Evolutionary conservation across 257 asterid genomes (phyloP).

Genomic region (Scutellaria minor): DNA sequence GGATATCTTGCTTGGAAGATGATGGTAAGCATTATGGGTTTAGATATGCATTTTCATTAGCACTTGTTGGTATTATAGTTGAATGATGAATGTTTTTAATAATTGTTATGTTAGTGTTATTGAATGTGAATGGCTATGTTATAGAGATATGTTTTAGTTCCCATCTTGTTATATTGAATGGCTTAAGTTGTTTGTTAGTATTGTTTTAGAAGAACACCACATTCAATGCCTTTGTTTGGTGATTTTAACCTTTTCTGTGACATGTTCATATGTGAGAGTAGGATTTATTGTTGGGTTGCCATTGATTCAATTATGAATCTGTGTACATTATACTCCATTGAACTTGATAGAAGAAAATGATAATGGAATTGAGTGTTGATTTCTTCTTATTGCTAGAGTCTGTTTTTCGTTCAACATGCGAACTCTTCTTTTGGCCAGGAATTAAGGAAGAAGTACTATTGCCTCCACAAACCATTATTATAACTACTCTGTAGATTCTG

Average conservation of each 20-base stretch:
- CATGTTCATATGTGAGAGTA: neutral
- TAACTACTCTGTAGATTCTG: neutral
- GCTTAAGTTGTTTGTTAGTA: conserved; percentile 2
- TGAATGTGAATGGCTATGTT: neutral
- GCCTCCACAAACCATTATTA: neutral
- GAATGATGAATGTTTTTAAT: conserved; percentile 7
- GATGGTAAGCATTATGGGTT: conserved; percentile 66
- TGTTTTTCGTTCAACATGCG: neutral
- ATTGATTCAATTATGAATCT: neutral
- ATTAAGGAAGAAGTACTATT: neutral
- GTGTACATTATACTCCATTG: conserved; percentile 13
- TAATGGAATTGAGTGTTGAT: neutral
- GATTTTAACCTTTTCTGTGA: neutral
- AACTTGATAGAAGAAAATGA: neutral
- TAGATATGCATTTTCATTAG: neutral
- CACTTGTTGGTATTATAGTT: neutral
- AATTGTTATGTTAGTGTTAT: conserved; percentile 23
- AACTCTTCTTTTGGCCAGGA: conserved; percentile 25
- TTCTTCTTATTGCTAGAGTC: neutral
- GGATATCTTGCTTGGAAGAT: conserved; percentile 99
- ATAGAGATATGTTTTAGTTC: conserved; percentile 7
- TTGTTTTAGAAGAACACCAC: neutral
- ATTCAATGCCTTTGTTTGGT: conserved; percentile 9
- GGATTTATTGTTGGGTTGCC: conserved; percentile 20
- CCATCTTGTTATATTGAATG: conserved; percentile 16